These are phyloP conservation scores for Starmerella sp. DNA, from an alignment of 805 yeast species.

Conservation along the genomic window DNA sequence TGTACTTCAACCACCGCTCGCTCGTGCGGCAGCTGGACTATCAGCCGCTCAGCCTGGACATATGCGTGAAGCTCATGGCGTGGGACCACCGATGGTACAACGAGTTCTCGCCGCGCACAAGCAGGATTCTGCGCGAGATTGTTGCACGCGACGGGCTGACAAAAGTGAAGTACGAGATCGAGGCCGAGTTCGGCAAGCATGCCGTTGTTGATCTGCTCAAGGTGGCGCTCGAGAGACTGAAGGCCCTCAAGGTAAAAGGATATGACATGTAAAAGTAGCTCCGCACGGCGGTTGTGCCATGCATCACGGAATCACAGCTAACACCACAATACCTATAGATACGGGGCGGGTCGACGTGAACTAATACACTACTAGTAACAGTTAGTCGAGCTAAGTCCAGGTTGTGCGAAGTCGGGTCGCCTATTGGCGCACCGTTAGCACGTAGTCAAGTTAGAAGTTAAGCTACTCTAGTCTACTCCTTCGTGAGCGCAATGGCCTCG, in stretches of 20 bases:
- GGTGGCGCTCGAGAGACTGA: constrained; percentile 21
- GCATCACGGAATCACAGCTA: no score
- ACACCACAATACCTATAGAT: no score
- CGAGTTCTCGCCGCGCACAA: constrained; percentile 66
- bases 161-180: constrained; percentile 43
- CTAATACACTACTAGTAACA: no score
- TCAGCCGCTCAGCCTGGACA: constrained; percentile 44
- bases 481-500: constrained; percentile 65
- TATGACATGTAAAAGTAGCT: constrained; percentile 17
- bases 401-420: no score
- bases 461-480: not conserved
- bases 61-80: constrained; percentile 69
- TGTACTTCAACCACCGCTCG: constrained; percentile 71
- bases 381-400: no score
- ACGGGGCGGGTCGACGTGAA: no score
- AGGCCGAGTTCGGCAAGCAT: constrained; percentile 28
- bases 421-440: no score
- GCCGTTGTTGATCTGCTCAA: constrained; percentile 26
- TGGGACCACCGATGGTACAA: constrained; percentile 98
- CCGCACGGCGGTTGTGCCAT: no score
- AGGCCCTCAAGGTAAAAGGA: constrained; percentile 22
- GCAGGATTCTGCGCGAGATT: constrained; percentile 46
- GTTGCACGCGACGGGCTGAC: constrained; percentile 68
- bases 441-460: no score
- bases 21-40: constrained; percentile 57